phyloP scores from a whole-genome alignment of 345 rosid species.

The Mallotus nudiflorus region DNA sequence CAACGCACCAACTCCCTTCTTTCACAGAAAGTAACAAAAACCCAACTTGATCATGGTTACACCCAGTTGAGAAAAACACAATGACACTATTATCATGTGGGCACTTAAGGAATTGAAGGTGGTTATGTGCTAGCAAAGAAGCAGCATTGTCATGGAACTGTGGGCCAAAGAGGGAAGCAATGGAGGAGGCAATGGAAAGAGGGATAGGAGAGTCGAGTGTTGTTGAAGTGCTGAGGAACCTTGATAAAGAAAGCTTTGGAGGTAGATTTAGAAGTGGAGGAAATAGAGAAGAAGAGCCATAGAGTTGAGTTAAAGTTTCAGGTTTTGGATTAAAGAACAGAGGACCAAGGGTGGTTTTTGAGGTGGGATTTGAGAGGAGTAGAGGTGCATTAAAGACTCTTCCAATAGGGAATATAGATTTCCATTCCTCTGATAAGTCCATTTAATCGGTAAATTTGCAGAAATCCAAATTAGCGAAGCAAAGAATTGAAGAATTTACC shows the following conservation, averaged over 20 bases:
- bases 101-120: constrained; percentile 54
- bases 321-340: constrained; percentile 43
- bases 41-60: constrained; percentile 64
- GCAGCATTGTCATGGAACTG: constrained; percentile 12
- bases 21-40: constrained; percentile 41
- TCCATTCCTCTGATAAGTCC: constrained; percentile 39
- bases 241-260: constrained; percentile 46
- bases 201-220: constrained; percentile 29
- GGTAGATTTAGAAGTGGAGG: constrained; percentile 35
- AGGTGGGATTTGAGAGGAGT: constrained; percentile 27
- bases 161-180: constrained; percentile 29
- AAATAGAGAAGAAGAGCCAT: constrained; percentile 33
- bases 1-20: constrained; percentile 30
- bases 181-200: constrained; percentile 35
- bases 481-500: too few species aligned
- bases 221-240: constrained; percentile 47
- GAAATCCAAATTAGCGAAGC: too few species aligned
- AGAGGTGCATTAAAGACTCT: constrained; percentile 37
- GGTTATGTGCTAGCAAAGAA: constrained; percentile 38
- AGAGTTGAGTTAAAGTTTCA: constrained; percentile 27
- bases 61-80: constrained; percentile 64
- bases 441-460: neutral
- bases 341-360: constrained; percentile 45
- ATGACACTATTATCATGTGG: constrained; percentile 27
- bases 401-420: constrained; percentile 35